phyloP scores from a whole-genome alignment of 1,284 basidiomycete species.

The Cerioporus squamosus region DNA sequence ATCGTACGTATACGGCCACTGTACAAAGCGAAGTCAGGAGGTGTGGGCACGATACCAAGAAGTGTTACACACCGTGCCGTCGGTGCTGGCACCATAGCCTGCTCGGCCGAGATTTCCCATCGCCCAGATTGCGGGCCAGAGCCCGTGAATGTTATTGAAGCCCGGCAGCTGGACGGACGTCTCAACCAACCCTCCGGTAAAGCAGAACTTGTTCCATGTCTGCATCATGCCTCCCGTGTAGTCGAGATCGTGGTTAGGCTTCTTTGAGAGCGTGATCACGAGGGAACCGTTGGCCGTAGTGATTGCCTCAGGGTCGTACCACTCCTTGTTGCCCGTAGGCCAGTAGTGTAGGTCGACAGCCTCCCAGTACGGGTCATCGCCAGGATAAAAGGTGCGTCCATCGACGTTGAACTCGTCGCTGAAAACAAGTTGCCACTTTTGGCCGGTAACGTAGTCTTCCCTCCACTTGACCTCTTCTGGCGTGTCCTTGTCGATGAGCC shows the following conservation, averaged over 20 bases:
- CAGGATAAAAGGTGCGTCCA: slow-evolving; percentile 79
- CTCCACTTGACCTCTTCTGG: slow-evolving; percentile 66
- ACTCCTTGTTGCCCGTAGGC: slow-evolving; percentile 64
- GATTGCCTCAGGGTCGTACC: slow-evolving; percentile 81
- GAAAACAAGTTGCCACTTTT: slow-evolving; percentile 72
- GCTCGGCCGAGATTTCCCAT: slow-evolving; percentile 64
- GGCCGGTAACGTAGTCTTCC: slow-evolving; percentile 54
- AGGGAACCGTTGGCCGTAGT: slow-evolving; percentile 82
- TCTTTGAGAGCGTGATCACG: slow-evolving; percentile 75
- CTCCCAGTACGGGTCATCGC: slow-evolving; percentile 70
- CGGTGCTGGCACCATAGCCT: slow-evolving; percentile 63
- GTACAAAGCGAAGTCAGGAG: neutral
- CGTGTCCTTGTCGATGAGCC: slow-evolving; percentile 80
- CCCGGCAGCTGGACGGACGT: slow-evolving; percentile 86
- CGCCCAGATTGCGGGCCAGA: slow-evolving; percentile 61
- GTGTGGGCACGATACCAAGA: neutral
- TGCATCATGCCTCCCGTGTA: slow-evolving; percentile 77
- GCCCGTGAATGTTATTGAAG: slow-evolving; percentile 52
- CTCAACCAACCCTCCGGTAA: slow-evolving; percentile 83
- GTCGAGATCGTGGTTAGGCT: slow-evolving; percentile 72
- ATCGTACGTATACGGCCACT: slow-evolving; percentile 64
- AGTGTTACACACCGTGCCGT: slow-evolving; percentile 46
- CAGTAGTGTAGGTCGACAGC: slow-evolving; percentile 75
- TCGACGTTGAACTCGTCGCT: slow-evolving; percentile 90
- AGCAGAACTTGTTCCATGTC: slow-evolving; percentile 94